Evolutionary conservation across 495 filamentous ascomycete genomes (phyloP), one percentile per base, ranked within the genome.

Genomic region (Xylaria grammica): DNA sequence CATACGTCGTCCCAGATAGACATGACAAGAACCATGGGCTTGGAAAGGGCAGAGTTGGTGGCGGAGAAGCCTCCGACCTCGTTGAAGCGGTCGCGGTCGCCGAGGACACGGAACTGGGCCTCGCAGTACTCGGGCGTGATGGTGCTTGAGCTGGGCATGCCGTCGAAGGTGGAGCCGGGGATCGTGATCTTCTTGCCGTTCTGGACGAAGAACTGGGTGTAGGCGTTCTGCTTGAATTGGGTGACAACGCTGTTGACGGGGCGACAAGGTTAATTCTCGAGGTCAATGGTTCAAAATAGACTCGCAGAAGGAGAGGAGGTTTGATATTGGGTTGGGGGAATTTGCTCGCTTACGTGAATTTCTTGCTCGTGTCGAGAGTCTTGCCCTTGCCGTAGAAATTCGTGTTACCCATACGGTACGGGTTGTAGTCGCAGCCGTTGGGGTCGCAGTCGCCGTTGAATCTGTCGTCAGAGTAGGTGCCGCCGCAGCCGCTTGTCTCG

Each of bases 361-460:
- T 84, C 73, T 83, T 80, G 65, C 74, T 82, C 63, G 89, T 90
- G 77, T 92, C 85, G 72, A 92, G 74, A 13, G 75, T 87, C 76
- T 77, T 79, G 69, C 83, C 83, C 26, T 77, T 71, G 50, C 87
- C 89, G 77, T 85, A 91, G 84, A 89, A 92, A 70, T 67, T 69
- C 20, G 70, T 81, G 75, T 86, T 80, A 59, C 89, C 89, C 78
- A 84, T 78, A 66, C 85, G 85, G 84, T 87, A 92, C 17, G 85
- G 77, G 86, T 93, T 93, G 85, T 89, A 91, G 72, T 91, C 90
- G 75, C 90, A 93, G 45, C 81, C 81, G 71, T 83, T 88, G 65
- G 90, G 86, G 71, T 94, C 91, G 72, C 90, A 93, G 59, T 85
- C 82, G 53, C 84, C 87, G 61, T 70, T 74, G 70, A 82, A 85